Evolutionary conservation across 768 basidiomycete species (phyloP).

Genomic region (Lactarius quietus): DNA sequence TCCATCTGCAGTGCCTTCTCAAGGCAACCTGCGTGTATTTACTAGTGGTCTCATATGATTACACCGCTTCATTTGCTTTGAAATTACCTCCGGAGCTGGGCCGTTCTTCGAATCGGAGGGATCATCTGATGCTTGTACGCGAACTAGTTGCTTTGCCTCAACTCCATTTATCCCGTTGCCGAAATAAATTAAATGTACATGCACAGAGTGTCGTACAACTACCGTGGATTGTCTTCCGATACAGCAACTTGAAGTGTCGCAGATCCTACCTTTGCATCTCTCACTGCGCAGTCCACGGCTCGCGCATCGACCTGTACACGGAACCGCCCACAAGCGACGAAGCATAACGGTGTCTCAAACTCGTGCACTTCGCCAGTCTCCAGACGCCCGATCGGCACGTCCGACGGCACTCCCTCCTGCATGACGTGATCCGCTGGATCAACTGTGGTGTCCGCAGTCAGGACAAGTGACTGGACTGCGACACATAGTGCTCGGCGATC

Average conservation of each 20-base stretch:
- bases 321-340: slow-evolving; percentile 69
- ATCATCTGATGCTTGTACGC: neutral
- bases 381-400: slow-evolving; percentile 63
- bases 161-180: neutral
- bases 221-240: slow-evolving; percentile 20
- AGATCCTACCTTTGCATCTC: slow-evolving; percentile 32
- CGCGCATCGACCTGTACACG: slow-evolving; percentile 41
- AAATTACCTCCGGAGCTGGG: neutral
- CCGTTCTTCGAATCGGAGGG: neutral
- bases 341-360: slow-evolving; percentile 59
- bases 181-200: slow-evolving; percentile 1
- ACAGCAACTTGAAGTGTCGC: slow-evolving; percentile 42
- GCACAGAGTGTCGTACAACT: slow-evolving; percentile 9
- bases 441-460: slow-evolving; percentile 51
- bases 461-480: slow-evolving; percentile 49
- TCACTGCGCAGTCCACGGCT: slow-evolving; percentile 26
- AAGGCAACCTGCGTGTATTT: slow-evolving; percentile 4
- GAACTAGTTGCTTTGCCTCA: neutral
- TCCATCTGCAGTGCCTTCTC: neutral
- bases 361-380: slow-evolving; percentile 49
- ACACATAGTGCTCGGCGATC: slow-evolving; percentile 3
- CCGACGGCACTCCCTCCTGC: slow-evolving; percentile 60
- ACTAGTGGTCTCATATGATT: slow-evolving; percentile 5
- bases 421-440: slow-evolving; percentile 64
- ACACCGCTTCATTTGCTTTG: slow-evolving; percentile 4